phyloP scores from a whole-genome alignment of 2,329 filamentous ascomycete species.

The Xylariaceae sp. region DNA sequence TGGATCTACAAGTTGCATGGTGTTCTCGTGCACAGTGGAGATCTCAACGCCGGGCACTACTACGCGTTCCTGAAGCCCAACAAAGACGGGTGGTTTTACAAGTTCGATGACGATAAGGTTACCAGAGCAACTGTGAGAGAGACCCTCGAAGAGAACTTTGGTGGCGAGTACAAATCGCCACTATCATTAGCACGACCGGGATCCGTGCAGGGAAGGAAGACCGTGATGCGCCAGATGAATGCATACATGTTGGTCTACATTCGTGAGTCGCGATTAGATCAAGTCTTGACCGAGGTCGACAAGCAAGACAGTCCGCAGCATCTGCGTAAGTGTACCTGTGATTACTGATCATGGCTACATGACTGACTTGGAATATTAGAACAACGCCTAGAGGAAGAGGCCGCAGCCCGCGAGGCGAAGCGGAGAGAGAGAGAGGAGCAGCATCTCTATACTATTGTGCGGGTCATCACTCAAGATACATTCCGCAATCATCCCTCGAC shows the following conservation, averaged over 20 bases:
- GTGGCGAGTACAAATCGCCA: conserved; percentile 70
- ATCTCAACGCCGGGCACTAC: conserved; percentile 96
- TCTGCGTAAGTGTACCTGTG: conserved; percentile 56
- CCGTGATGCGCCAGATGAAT: conserved; percentile 68
- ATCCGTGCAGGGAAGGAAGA: conserved; percentile 52
- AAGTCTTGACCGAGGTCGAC: conserved; percentile 74
- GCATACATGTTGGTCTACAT: conserved; percentile 99
- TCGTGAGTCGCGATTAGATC: conserved; percentile 78
- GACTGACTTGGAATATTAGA: conserved; percentile 44
- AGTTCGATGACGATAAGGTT: conserved; percentile 95
- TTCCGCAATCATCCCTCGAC: conserved; percentile 81
- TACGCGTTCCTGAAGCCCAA: conserved; percentile 94
- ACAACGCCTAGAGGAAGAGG: conserved; percentile 77
- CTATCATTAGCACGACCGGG: conserved; percentile 44
- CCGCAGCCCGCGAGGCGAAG: conserved; percentile 68
- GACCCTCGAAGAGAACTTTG: conserved; percentile 94
- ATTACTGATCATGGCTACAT: conserved; percentile 22
- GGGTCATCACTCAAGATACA: conserved; percentile 76
- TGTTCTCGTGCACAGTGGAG: conserved; percentile 93
- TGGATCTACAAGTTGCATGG: conserved; percentile 93
- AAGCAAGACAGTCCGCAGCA: conserved; percentile 77
- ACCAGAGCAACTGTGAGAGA: conserved; percentile 91
- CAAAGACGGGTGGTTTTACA: conserved; percentile 93
- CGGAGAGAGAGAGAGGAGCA: conserved; percentile 90
- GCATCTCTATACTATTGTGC: conserved; percentile 85